Percentiles rank a stretch among this genome's conserved stretches.
Conservation (phyloP, 441 rosid genomes). For the Corymbia calophylla region DNA sequence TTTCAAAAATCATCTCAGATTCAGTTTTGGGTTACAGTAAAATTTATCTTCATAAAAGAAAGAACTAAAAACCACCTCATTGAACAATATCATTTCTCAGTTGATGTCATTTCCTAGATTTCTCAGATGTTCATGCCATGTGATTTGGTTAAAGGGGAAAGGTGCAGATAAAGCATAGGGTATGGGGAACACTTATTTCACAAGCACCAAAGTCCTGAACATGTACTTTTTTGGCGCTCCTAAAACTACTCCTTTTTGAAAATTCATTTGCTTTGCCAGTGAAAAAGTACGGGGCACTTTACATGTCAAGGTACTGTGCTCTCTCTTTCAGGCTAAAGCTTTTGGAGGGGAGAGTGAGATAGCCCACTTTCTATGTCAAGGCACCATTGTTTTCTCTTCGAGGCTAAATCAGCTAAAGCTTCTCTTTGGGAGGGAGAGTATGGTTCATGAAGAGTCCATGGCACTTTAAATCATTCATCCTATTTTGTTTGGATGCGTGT, state of each 20-base stretch:
- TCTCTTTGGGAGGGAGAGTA: neutral
- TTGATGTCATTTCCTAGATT: neutral
- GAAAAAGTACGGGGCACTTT: neutral
- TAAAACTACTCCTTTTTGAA: neutral
- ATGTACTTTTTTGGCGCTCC: neutral
- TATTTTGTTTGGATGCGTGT: neutral
- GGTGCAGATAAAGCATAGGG: neutral
- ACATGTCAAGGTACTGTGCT: neutral
- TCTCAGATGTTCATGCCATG: neutral
- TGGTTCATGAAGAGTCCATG: neutral
- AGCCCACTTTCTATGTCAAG: neutral
- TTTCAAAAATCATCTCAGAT: neutral
- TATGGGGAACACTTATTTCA: neutral
- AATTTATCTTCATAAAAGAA: neutral
- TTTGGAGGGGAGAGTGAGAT: slow-evolving; percentile 29
- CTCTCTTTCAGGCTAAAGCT: slow-evolving; percentile 71
- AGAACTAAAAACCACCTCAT: neutral
- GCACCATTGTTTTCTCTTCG: neutral
- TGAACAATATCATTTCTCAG: neutral
- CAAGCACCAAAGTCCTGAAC: neutral
- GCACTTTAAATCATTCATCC: neutral
- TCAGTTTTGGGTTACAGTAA: neutral
- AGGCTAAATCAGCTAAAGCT: neutral
- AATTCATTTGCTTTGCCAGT: neutral
- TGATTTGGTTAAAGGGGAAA: neutral